These are phyloP conservation scores for Pseudonitzschia delicatissima DNA, from an alignment of 108 stramenopile species.

Conservation along the genomic window DNA sequence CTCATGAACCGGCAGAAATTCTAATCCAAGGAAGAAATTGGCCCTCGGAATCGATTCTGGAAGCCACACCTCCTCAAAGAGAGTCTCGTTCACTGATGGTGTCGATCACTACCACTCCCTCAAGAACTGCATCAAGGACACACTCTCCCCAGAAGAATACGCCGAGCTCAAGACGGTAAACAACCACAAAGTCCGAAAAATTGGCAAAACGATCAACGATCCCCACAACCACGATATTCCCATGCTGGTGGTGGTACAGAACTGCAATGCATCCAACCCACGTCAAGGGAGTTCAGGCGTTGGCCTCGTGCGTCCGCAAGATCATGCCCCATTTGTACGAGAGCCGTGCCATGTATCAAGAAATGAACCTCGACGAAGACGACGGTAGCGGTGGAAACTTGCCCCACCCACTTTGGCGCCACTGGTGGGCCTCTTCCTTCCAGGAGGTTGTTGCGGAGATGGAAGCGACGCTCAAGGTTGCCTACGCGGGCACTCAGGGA, in stretches of 20 bases:
- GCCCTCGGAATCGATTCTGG: conserved; percentile 38
- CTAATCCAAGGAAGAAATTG: conserved; percentile 15
- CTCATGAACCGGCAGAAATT: neutral
- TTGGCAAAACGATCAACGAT: conserved; percentile 4
- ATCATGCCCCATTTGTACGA: conserved; percentile 33
- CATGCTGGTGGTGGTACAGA: conserved; percentile 25
- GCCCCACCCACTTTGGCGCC: conserved; percentile 31
- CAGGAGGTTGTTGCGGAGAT: conserved; percentile 26
- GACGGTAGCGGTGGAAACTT: conserved; percentile 34
- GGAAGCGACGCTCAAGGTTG: conserved; percentile 24
- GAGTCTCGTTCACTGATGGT: conserved; percentile 27
- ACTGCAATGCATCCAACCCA: conserved; percentile 35
- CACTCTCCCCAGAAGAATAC: conserved; percentile 19
- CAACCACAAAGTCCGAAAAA: neutral
- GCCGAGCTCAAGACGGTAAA: conserved; percentile 10
- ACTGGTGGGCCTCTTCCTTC: conserved; percentile 23
- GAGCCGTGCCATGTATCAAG: conserved; percentile 32
- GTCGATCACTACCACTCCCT: conserved; percentile 28
- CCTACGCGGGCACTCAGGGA: conserved; percentile 27
- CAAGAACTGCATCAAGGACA: conserved; percentile 17
- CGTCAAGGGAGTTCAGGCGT: conserved; percentile 28
- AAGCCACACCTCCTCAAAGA: conserved; percentile 16
- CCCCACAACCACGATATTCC: conserved; percentile 15
- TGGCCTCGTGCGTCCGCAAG: conserved; percentile 26
- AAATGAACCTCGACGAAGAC: conserved; percentile 34